These are phyloP conservation scores for Pseudognaphalium luteoalbum DNA, from an alignment of 129 eudicot genomes.

Conservation along the genomic window DNA sequence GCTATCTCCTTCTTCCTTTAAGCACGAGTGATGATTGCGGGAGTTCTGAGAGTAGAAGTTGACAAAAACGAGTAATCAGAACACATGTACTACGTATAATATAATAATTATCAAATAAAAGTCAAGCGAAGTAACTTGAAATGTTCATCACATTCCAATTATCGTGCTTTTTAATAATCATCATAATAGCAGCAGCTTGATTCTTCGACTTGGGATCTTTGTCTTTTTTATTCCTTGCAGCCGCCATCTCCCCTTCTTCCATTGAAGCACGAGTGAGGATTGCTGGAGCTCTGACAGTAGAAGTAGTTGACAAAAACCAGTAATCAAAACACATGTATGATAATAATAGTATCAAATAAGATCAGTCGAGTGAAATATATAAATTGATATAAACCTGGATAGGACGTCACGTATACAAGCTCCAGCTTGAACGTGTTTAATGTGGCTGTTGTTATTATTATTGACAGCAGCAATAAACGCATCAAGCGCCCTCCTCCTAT, in stretches of 20 bases:
- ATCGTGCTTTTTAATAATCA: too few species aligned
- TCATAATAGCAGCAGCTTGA: too few species aligned
- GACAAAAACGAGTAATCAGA: neutral
- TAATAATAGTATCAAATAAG: neutral
- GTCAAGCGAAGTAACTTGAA: constrained; percentile 72
- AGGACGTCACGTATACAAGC: neutral
- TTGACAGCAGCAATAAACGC: neutral
- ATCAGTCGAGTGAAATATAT: neutral
- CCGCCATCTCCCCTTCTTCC: too few species aligned
- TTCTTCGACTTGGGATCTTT: too few species aligned
- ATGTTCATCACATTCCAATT: neutral
- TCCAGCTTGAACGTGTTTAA: neutral
- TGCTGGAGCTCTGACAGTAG: too few species aligned
- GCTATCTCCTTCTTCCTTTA: neutral
- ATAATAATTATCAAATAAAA: too few species aligned
- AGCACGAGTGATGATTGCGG: neutral
- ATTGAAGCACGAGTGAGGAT: too few species aligned
- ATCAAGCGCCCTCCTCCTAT: neutral
- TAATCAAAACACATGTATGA: neutral
- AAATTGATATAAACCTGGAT: neutral
- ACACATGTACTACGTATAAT: too few species aligned
- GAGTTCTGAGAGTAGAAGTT: neutral
- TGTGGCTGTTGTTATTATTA: neutral
- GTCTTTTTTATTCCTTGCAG: too few species aligned
- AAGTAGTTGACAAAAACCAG: too few species aligned